Percentiles rank a stretch among this genome's conserved stretches.
Evolutionary conservation across 1,139 yeast species (phyloP).

Genomic region (Candida mesenterica): DNA sequence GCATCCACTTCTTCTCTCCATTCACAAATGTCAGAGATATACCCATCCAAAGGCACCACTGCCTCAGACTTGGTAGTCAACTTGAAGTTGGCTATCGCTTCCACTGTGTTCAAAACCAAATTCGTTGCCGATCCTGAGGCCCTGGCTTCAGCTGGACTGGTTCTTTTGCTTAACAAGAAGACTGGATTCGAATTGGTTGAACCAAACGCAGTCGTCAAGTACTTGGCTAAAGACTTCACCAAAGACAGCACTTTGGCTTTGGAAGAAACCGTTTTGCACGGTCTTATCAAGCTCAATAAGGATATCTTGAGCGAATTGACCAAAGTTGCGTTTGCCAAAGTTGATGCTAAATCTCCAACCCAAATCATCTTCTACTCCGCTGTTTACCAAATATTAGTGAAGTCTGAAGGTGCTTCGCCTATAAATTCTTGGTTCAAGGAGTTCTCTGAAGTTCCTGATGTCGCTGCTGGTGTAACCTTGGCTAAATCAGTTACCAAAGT

Average conservation of each 20-base stretch:
- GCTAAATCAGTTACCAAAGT: slow-evolving; percentile 43
- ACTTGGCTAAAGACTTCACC: slow-evolving; percentile 50
- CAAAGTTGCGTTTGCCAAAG: not conserved
- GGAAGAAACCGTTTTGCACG: slow-evolving; percentile 31
- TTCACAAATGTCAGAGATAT: slow-evolving; percentile 9
- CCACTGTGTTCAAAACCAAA: slow-evolving; percentile 32
- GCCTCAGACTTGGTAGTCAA: slow-evolving; percentile 48
- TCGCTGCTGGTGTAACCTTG: slow-evolving; percentile 35
- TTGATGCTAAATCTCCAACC: slow-evolving; percentile 15
- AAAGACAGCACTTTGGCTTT: slow-evolving; percentile 20
- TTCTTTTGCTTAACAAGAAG: slow-evolving; percentile 34
- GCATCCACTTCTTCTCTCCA: not conserved
- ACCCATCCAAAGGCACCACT: slow-evolving; percentile 18
- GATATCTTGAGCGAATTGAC: not conserved
- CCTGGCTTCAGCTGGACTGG: slow-evolving; percentile 25
- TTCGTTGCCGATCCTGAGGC: slow-evolving; percentile 28
- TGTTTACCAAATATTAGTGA: slow-evolving; percentile 34
- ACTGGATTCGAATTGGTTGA: slow-evolving; percentile 58
- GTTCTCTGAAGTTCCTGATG: slow-evolving; percentile 35
- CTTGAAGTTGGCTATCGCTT: slow-evolving; percentile 60
- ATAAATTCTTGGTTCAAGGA: slow-evolving; percentile 41
- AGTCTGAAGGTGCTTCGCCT: slow-evolving; percentile 12
- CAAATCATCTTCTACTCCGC: slow-evolving; percentile 50
- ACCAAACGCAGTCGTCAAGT: slow-evolving; percentile 81
- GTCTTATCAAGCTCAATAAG: slow-evolving; percentile 9